Evolutionary conservation across 345 rosid species (phyloP), one percentile per base, ranked within the genome.

Genomic region (Gossypium turneri): DNA sequence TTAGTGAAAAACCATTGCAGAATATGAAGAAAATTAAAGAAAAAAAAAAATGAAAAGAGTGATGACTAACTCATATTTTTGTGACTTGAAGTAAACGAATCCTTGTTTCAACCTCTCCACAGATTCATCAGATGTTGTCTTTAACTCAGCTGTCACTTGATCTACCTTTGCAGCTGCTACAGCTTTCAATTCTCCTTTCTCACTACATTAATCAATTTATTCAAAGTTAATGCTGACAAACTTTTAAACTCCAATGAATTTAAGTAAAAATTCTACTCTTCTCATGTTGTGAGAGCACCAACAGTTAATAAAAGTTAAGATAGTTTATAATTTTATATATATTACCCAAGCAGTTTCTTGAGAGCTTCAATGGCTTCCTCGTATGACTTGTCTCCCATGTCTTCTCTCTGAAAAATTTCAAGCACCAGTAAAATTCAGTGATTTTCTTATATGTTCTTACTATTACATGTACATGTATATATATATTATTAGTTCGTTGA

Each of bases 281-380:
- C 41, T 34, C 41, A 34, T 34, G 41, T 34, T 34, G 1, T 1
- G 41, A 34, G 41, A 34, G 41, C 7, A 34, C 7, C 41, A 34
- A 34, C 41, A 34, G 41, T 34, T 34, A 1, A 34, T 5, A 34
- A 34, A 34, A 51, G 73, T 16, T 1, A 48, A 25, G 19, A 29
- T 15, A 9, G 17, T 41, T 1, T 41, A 11, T 45, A 11, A 9
- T 9, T 45, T 8, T 45, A 11, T 53, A 17, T 57, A 10, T 59
- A 24, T 65, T 74, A 92, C 98, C 81, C 86, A 74, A 92, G 83
- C 75, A 94, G 91, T 70, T 88, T 92, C 88, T 92, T 87, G 75
- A 94, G 98, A 76, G 84, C 85, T 79, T 89, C 89, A 75, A 94
- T 81, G 79, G 97, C 96, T 58, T 92, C 85, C 72, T 92, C 91